Conservation (phyloP, 2,329 filamentous ascomycete genomes). For the Apiospora malaysiana region DNA sequence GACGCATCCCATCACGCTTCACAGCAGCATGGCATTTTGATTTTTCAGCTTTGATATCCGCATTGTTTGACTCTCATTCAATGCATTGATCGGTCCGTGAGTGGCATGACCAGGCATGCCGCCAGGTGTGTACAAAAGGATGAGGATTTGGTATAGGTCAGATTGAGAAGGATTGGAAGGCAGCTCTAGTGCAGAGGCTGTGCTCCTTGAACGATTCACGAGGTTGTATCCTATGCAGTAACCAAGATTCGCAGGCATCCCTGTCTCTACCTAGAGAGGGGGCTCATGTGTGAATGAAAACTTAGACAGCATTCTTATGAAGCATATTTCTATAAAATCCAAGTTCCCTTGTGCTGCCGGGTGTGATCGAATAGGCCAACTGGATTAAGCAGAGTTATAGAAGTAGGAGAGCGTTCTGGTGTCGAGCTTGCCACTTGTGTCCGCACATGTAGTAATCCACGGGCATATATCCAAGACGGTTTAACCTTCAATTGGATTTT, state of each 20-base stretch:
- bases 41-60: constrained; percentile 18
- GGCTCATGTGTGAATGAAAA: not conserved
- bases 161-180: not conserved
- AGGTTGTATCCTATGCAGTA: not conserved
- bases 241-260: not conserved
- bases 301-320: not conserved
- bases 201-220: not conserved
- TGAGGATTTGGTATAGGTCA: constrained; percentile 8
- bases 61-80: constrained; percentile 2
- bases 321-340: not conserved
- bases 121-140: constrained; percentile 1
- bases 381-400: not conserved
- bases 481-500: too few relatives aligned
- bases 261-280: not conserved
- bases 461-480: too few relatives aligned
- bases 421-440: too few relatives aligned
- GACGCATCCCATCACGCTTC: not conserved
- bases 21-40: not conserved
- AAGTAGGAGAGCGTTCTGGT: not conserved
- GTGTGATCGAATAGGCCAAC: not conserved
- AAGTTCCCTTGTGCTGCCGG: not conserved
- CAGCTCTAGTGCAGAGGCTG: constrained; percentile 24
- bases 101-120: not conserved
- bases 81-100: constrained; percentile 2
- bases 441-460: too few relatives aligned